These are phyloP conservation scores for Raddia guianensis DNA, from an alignment of 176 grass and related monocot species.

Conservation along the genomic window DNA sequence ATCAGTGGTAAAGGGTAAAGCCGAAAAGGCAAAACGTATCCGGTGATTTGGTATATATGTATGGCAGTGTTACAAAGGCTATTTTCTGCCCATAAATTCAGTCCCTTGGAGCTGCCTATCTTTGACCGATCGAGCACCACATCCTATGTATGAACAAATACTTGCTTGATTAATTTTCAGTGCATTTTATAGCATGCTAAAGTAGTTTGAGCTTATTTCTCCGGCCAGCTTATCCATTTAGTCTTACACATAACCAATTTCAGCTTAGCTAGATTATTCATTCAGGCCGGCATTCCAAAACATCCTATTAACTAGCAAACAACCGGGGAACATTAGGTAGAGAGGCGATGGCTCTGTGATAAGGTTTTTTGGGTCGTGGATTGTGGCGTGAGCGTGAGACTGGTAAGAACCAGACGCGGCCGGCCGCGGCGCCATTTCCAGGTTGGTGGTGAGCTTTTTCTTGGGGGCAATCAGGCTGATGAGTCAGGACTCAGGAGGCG, in stretches of 20 bases:
- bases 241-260: no score
- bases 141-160: not conserved
- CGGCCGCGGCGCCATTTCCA: not conserved
- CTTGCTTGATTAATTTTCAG: not conserved
- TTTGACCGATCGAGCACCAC: not conserved
- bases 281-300: no score
- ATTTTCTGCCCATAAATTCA: not conserved
- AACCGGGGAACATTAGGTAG: constrained; percentile 20
- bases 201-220: no score
- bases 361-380: not conserved
- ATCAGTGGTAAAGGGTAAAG: not conserved
- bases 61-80: not conserved
- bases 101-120: not conserved
- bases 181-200: no score
- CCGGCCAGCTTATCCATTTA: no score
- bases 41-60: no score
- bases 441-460: not conserved
- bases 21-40: no score
- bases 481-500: not conserved
- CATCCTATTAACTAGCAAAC: not conserved
- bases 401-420: not conserved
- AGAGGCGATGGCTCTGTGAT: not conserved
- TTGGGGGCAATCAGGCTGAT: not conserved
- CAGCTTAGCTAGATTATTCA: no score
- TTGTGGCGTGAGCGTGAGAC: not conserved